Conservation (phyloP, 257 asterid genomes). For the Plantago elongata region DNA sequence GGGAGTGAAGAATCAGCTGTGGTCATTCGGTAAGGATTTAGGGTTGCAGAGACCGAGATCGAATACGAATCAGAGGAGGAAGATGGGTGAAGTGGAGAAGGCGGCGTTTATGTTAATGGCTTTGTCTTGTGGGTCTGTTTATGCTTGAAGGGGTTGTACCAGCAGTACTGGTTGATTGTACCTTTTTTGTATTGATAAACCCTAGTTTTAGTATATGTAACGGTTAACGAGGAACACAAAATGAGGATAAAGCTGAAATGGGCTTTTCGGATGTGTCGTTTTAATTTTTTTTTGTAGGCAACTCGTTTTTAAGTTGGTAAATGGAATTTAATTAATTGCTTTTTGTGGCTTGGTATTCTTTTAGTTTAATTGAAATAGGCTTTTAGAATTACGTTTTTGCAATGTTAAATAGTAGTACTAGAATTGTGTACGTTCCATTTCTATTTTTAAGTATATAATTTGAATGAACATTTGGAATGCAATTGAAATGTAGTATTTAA, state of each 20-base stretch:
- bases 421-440: too few species aligned
- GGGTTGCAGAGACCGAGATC: constrained; percentile 44
- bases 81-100: constrained; percentile 47
- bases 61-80: constrained; percentile 27
- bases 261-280: neutral
- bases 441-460: too few species aligned
- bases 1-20: constrained; percentile 20
- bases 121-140: constrained; percentile 49
- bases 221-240: neutral
- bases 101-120: constrained; percentile 53
- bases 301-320: neutral
- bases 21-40: constrained; percentile 35
- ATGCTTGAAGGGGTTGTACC: constrained; percentile 27
- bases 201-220: neutral
- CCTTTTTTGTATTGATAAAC: neutral
- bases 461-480: too few species aligned
- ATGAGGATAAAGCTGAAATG: neutral
- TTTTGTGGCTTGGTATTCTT: too few species aligned
- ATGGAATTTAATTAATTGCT: neutral
- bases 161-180: neutral
- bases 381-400: too few species aligned
- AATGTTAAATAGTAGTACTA: too few species aligned
- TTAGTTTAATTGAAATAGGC: too few species aligned
- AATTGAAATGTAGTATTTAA: too few species aligned
- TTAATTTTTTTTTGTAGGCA: too few species aligned